Percentiles rank a stretch among this genome's conserved stretches.
Conservation (phyloP, 208 protist species). For the Leishmania lainsoni region DNA sequence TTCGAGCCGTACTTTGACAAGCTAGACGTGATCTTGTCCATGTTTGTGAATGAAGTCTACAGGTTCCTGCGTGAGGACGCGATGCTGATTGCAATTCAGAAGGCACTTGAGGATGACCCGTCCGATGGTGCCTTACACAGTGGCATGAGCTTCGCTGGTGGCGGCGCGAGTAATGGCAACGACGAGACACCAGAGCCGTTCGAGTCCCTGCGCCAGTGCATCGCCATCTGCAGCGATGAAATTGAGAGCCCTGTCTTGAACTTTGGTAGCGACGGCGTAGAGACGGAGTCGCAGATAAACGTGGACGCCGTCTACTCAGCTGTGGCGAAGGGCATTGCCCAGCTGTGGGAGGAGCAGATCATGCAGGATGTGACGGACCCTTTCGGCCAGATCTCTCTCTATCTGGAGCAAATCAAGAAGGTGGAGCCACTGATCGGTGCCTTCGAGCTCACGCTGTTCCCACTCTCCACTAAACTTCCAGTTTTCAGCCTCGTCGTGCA, state of each 20-base stretch:
- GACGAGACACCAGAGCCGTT: conserved; percentile 50
- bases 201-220: conserved; percentile 72
- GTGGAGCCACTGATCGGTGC: conserved; percentile 78
- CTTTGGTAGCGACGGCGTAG: conserved; percentile 53
- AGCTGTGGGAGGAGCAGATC: conserved; percentile 85
- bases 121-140: conserved; percentile 5
- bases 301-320: conserved; percentile 50
- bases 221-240: conserved; percentile 70
- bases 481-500: conserved; percentile 79
- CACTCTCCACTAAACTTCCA: conserved; percentile 73
- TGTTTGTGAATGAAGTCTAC: conserved; percentile 74
- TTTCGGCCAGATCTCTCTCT: conserved; percentile 64
- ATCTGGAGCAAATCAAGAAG: conserved; percentile 89
- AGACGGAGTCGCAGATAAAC: conserved; percentile 64
- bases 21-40: conserved; percentile 64
- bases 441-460: conserved; percentile 81
- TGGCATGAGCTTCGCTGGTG: neutral
- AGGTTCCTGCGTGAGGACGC: conserved; percentile 66
- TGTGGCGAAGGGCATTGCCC: conserved; percentile 55
- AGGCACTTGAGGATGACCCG: conserved; percentile 67
- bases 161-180: conserved; percentile 9
- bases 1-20: conserved; percentile 92
- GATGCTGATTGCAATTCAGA: conserved; percentile 75
- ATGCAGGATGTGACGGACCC: conserved; percentile 84
- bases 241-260: conserved; percentile 54